Percentiles rank a stretch among this genome's conserved stretches.
These are phyloP conservation scores for Penicillium sp. DNA, from an alignment of 2,329 filamentous ascomycete species.

Conservation along the genomic window DNA sequence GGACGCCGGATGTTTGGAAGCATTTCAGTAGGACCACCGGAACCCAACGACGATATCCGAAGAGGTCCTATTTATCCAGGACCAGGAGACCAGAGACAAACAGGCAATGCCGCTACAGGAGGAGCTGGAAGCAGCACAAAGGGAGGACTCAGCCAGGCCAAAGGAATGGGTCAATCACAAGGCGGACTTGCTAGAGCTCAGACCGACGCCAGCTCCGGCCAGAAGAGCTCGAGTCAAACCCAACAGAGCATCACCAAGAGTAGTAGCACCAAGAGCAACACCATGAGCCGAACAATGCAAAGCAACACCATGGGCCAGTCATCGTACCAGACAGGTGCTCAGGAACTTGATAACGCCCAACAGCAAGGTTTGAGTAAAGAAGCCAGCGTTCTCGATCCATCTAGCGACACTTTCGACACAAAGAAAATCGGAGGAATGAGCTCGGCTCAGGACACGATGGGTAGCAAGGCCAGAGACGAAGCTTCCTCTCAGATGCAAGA, in stretches of 20 bases:
- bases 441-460: background rate
- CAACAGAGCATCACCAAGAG: background rate
- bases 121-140: conserved; percentile 10
- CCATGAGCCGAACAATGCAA: too few species aligned
- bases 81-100: conserved; percentile 11
- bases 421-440: background rate
- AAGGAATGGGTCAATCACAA: background rate
- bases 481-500: background rate
- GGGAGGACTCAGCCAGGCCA: background rate
- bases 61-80: conserved; percentile 24
- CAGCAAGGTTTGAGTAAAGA: background rate
- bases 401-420: background rate
- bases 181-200: background rate
- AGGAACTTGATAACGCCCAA: background rate
- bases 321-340: background rate
- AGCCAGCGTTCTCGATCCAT: background rate
- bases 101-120: conserved; percentile 1
- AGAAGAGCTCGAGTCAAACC: background rate
- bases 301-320: background rate
- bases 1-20: conserved; percentile 12
- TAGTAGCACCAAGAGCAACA: background rate
- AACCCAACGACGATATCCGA: conserved; percentile 24
- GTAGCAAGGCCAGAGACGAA: background rate
- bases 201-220: background rate
- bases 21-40: conserved; percentile 1